Percentiles rank a stretch among this genome's conserved stretches.
phyloP scores from a whole-genome alignment of 257 asterid species.

The Dorcoceras hygrometricum region DNA sequence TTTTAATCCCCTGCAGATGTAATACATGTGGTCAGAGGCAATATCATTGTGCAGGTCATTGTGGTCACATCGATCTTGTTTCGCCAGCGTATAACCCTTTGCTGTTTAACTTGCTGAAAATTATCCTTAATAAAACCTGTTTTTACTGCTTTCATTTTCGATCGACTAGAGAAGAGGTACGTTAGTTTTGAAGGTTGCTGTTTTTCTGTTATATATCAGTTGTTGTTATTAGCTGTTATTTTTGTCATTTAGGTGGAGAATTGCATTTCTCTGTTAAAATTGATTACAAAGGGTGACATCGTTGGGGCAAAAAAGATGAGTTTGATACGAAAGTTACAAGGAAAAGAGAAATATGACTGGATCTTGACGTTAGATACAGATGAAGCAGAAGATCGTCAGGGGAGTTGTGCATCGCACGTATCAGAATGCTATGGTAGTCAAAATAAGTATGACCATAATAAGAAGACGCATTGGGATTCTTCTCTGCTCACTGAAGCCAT shows the following conservation, averaged over 20 bases:
- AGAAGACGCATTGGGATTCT: conserved; percentile 55
- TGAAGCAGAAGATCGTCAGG: conserved; percentile 49
- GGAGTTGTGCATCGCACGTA: conserved; percentile 58
- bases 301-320: conserved; percentile 60
- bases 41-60: conserved; percentile 66
- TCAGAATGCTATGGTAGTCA: conserved; percentile 33
- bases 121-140: conserved; percentile 58
- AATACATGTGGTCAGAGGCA: conserved; percentile 67
- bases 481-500: conserved; percentile 72
- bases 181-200: conserved; percentile 7
- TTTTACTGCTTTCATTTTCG: conserved; percentile 65
- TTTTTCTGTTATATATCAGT: background rate
- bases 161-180: conserved; percentile 51
- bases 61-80: conserved; percentile 88
- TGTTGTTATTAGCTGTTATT: conserved; percentile 4
- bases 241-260: conserved; percentile 48
- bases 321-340: background rate
- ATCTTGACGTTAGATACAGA: conserved; percentile 22
- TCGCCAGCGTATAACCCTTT: conserved; percentile 73
- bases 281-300: conserved; percentile 61
- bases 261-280: conserved; percentile 53
- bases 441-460: conserved; percentile 29
- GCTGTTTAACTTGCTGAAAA: conserved; percentile 49
- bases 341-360: conserved; percentile 33
- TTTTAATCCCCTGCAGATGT: conserved; percentile 54